Base-by-base conservation (phyloP, 192 early-diverging fungal genomes). In the Ambispora gerdemannii region DNA sequence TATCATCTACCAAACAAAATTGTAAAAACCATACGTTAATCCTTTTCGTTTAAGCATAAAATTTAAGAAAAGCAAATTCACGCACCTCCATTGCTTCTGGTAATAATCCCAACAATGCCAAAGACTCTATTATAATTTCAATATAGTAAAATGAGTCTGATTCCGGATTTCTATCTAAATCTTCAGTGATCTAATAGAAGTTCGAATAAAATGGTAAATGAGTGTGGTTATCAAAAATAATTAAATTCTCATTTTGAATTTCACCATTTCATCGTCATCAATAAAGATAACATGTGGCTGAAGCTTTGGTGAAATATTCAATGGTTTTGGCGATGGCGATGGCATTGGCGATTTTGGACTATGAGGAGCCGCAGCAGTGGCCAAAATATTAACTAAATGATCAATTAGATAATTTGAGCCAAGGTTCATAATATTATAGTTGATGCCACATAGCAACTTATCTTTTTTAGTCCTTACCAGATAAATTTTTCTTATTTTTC, bases 141-240 rank as follows among this genome's bases (percentile, higher is more conserved):
- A 93, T 85, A 49, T 90, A 90, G 19, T 86, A 86, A 76, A 83
- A 87, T 22, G 90, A 90, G 60, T 92, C 90, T 0, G 88, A 85
- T 65, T 92, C 91, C 3, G 90, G 88, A 68, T 90, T 87, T 27
- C 82, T 81, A 11, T 90, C 88, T 6, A 81, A 34, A 58, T 83
- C 79, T 77, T 90, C 81, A 65, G 78, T 63, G 58, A 87, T 77
- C 85, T 86, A 43, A 65, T 32, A 62, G 24, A 20, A 43, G 50
- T 13, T 50, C 38, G n/a, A 38, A 52, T 27, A 3, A 68, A 31
- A 58, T 50, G 62, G 31, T 38, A 70, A 20, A 56, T 32, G 28
- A 10, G 3, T n/a, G 20, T 25, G 1, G 13, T 36, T 19, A 43
- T n/a, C 3, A 62, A 7, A 33, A 19, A 27, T 20, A n/a, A n/a